Evolutionary conservation across 495 filamentous ascomycete genomes (phyloP).

Genomic region (Penicillium maclennaniae): DNA sequence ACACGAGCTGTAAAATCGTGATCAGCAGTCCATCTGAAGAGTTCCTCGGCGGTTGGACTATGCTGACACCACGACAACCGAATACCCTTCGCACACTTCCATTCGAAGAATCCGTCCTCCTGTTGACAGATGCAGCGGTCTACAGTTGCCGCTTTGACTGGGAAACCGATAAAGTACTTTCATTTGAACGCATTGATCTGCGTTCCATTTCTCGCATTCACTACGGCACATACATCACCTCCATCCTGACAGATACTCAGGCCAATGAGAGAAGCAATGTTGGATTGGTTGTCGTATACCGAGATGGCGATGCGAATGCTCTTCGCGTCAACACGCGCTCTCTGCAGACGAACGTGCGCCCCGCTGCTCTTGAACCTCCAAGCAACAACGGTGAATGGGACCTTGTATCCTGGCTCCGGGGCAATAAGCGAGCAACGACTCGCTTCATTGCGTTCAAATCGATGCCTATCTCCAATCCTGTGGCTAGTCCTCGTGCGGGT

Average conservation of each 20-base stretch:
- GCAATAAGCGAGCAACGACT: slow-evolving; percentile 28
- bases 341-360: slow-evolving; percentile 53
- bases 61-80: slow-evolving; percentile 64
- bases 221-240: slow-evolving; percentile 85
- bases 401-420: slow-evolving; percentile 41
- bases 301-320: slow-evolving; percentile 59
- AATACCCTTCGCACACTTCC: slow-evolving; percentile 62
- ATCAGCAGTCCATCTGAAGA: slow-evolving; percentile 80
- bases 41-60: slow-evolving; percentile 78
- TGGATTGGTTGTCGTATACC: slow-evolving; percentile 75
- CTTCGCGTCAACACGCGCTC: slow-evolving; percentile 80
- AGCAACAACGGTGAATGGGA: slow-evolving; percentile 31
- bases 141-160: slow-evolving; percentile 91
- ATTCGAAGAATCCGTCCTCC: slow-evolving; percentile 79
- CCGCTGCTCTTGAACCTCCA: slow-evolving; percentile 26
- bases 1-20: slow-evolving; percentile 76
- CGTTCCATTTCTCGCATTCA: slow-evolving; percentile 64
- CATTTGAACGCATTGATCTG: slow-evolving; percentile 82
- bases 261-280: slow-evolving; percentile 74
- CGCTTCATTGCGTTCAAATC: slow-evolving; percentile 57
- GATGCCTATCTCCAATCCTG: slow-evolving; percentile 36
- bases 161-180: slow-evolving; percentile 84
- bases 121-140: slow-evolving; percentile 78
- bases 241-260: slow-evolving; percentile 69
- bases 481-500: slow-evolving; percentile 26